Base-by-base conservation (phyloP, 2,329 filamentous ascomycete species). In the Mariannaea elegans region DNA sequence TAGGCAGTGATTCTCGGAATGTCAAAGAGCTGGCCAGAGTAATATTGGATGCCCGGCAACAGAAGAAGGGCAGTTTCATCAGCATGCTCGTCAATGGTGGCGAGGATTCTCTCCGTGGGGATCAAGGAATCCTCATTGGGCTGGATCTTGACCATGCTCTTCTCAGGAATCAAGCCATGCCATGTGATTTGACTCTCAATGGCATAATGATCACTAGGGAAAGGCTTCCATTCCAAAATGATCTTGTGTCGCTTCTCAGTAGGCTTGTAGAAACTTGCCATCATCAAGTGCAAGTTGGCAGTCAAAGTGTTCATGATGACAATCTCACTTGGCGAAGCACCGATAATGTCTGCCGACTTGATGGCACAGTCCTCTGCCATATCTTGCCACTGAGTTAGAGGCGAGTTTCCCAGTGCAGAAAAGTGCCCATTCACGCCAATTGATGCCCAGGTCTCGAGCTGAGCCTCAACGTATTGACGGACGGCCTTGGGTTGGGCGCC, bases 241-340 rank as follows among this genome's bases (percentile, higher is more conserved):
- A 97, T 90, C 79, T 94, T 95, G 78, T 90, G 90, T 36, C 81
- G 75, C 66, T 76, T 76, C 77, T 82, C 71, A 0, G 83, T 90
- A 0, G 92, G 92, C 52, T 80, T 82, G 78, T 94, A 97, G 78
- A 97, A 96, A 76, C 90, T 92, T 7, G 90, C 89, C 88, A 97
- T 88, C 70, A 95, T 80, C 14, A 96, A 76, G 74, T 97, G 92
- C 60, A 97, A 74, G 74, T 96, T 96, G 19, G 84, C 87, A 2
- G 92, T 97, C 70, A 97, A 77, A 0, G 91, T 94, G 73, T 93
- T 92, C 93, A 97, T 97, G 48, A 94, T 86, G 51, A 92, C 92
- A 14, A 97, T 88, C 77, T 97, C 93, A 52, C 82, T 82, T 1
- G 87, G 78, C 2, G 84, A 79, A 0, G 92, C 91, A 16, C 93